phyloP scores from a whole-genome alignment of 495 filamentous ascomycete genomes.

The Pyronema omphalodes region DNA sequence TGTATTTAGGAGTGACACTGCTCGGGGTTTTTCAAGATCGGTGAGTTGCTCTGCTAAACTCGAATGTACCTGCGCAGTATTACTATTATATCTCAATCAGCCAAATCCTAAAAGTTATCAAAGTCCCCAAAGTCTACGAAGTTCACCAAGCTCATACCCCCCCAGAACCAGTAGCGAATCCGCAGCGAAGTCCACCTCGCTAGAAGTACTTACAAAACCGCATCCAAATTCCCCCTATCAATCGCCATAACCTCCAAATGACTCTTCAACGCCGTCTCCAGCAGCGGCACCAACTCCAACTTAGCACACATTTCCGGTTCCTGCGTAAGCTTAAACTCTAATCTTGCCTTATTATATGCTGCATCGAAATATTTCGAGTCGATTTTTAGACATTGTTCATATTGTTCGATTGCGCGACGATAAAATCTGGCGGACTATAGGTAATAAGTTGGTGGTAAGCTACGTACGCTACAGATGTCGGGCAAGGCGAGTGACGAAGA shows the following conservation, averaged over 20 bases:
- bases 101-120: no score
- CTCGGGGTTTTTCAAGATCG: constrained; percentile 8
- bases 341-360: constrained; percentile 17
- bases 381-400: constrained; percentile 8
- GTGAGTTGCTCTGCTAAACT: constrained; percentile 13
- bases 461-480: not conserved
- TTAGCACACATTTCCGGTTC: constrained; percentile 8
- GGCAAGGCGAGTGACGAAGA: not conserved
- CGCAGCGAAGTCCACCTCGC: not conserved
- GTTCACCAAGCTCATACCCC: not conserved
- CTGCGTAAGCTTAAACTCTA: constrained; percentile 17
- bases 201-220: constrained; percentile 13
- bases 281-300: not conserved
- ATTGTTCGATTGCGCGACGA: constrained; percentile 15
- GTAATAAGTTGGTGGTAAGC: not conserved
- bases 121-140: no score
- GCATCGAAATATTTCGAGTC: constrained; percentile 13
- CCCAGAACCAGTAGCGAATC: not conserved
- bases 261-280: constrained; percentile 11
- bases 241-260: constrained; percentile 11
- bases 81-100: constrained; percentile 7
- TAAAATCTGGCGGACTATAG: constrained; percentile 19
- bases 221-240: constrained; percentile 13
- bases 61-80: constrained; percentile 18
- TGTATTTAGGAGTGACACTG: constrained; percentile 7